These are phyloP conservation scores for Anastatica hierochuntica DNA, from an alignment of 345 rosid genomes.

Conservation along the genomic window DNA sequence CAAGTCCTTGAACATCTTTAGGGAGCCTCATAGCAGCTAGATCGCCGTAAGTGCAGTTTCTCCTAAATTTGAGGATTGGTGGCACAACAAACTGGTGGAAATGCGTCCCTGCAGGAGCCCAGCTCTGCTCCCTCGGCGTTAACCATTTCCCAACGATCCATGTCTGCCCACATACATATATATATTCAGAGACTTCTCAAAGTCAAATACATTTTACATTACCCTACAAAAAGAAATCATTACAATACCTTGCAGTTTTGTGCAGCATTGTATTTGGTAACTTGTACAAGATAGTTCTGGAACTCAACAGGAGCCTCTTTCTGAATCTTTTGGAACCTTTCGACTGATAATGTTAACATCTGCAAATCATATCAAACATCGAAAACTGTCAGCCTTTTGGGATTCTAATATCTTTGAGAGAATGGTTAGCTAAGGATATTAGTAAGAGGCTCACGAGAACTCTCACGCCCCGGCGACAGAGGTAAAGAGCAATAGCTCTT, in stretches of 20 bases:
- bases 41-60: conserved; percentile 83
- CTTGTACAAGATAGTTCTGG: conserved; percentile 77
- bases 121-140: conserved; percentile 75
- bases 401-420: no score
- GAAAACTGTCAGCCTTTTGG: neutral
- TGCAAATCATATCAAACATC: conserved; percentile 18
- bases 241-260: conserved; percentile 63
- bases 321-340: conserved; percentile 79
- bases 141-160: conserved; percentile 99
- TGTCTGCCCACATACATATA: conserved; percentile 41
- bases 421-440: no score
- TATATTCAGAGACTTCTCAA: no score
- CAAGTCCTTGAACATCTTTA: conserved; percentile 77
- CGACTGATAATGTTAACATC: conserved; percentile 86
- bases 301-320: conserved; percentile 73
- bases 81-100: conserved; percentile 99
- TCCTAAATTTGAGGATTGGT: conserved; percentile 60
- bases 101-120: conserved; percentile 92
- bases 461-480: conserved; percentile 65
- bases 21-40: conserved; percentile 99
- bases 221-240: neutral
- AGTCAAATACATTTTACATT: no score
- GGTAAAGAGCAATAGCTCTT: conserved; percentile 91
- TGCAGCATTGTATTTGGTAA: conserved; percentile 87
- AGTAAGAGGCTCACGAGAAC: conserved; percentile 87